Evolutionary conservation across 495 filamentous ascomycete species (phyloP).

Genomic region (Penicillium samsonianum): DNA sequence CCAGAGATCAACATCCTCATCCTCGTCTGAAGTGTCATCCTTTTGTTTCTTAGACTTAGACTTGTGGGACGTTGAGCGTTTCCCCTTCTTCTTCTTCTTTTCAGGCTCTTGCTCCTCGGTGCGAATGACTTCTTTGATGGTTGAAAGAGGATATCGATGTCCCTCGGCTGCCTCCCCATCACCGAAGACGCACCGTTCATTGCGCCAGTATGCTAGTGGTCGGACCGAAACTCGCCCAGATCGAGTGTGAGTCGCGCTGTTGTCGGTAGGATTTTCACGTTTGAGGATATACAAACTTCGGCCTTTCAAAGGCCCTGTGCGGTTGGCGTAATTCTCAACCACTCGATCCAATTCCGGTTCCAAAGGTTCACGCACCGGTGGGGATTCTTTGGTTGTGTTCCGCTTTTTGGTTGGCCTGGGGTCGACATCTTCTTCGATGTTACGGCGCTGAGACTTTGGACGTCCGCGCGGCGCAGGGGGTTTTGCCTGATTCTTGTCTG

Average conservation of each 20-base stretch:
- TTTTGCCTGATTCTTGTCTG: slow-evolving; percentile 17
- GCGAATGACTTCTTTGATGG: slow-evolving; percentile 73
- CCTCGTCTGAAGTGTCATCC: slow-evolving; percentile 44
- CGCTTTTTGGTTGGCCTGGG: slow-evolving; percentile 39
- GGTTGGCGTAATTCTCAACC: slow-evolving; percentile 46
- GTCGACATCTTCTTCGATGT: slow-evolving; percentile 27
- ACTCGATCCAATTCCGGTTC: slow-evolving; percentile 43
- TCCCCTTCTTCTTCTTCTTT: slow-evolving; percentile 31
- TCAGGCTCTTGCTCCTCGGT: slow-evolving; percentile 61
- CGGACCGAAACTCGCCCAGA: slow-evolving; percentile 62
- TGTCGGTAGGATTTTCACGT: slow-evolving; percentile 60
- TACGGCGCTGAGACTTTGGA: slow-evolving; percentile 28
- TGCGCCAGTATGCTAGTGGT: slow-evolving; percentile 85
- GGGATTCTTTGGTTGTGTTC: slow-evolving; percentile 24
- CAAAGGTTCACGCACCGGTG: slow-evolving; percentile 21
- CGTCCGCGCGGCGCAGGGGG: slow-evolving; percentile 37
- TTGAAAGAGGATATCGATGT: slow-evolving; percentile 58
- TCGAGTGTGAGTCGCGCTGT: slow-evolving; percentile 51
- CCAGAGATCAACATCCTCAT: slow-evolving; percentile 59
- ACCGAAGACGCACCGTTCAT: slow-evolving; percentile 73
- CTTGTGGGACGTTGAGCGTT: slow-evolving; percentile 35
- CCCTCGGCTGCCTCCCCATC: slow-evolving; percentile 55
- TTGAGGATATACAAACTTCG: slow-evolving; percentile 72
- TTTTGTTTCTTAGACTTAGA: slow-evolving; percentile 40
- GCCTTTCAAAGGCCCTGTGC: slow-evolving; percentile 48